These are phyloP conservation scores for Thalassiosira hispida DNA, from an alignment of 352 stramenopile genomes.

Conservation along the genomic window DNA sequence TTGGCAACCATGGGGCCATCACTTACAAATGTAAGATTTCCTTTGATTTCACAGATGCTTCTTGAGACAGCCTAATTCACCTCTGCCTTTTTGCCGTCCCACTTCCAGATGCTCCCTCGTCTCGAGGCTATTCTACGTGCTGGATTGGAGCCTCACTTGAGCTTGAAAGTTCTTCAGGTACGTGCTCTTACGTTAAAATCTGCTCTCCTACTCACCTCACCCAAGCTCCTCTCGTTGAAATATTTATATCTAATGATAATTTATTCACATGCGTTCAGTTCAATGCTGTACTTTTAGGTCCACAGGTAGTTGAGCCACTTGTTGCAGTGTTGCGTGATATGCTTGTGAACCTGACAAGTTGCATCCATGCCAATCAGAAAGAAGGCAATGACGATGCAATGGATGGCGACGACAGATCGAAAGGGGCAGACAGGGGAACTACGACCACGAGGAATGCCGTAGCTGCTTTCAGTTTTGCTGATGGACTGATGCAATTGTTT, in stretches of 20 bases:
- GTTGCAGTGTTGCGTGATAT: constrained; percentile 24
- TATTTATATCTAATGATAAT: too few species aligned
- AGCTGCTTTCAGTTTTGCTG: constrained; percentile 39
- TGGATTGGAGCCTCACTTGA: constrained; percentile 40
- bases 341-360: constrained; percentile 39
- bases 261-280: too few species aligned
- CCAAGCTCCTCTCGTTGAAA: too few species aligned
- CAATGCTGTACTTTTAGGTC: constrained; percentile 44
- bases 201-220: too few species aligned
- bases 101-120: constrained; percentile 51
- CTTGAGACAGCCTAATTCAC: not conserved
- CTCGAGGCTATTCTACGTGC: constrained; percentile 36
- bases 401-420: constrained; percentile 17
- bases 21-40: constrained; percentile 22
- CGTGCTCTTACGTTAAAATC: too few species aligned
- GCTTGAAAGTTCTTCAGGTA: constrained; percentile 50
- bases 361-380: constrained; percentile 30
- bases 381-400: constrained; percentile 22
- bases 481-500: constrained; percentile 47
- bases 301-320: constrained; percentile 38
- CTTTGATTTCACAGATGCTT: not conserved
- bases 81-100: too few species aligned
- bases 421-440: constrained; percentile 19
- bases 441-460: constrained; percentile 38
- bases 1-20: constrained; percentile 34